These are phyloP conservation scores for Verticillium longisporum DNA, from an alignment of 2,329 filamentous ascomycete genomes.

Conservation along the genomic window DNA sequence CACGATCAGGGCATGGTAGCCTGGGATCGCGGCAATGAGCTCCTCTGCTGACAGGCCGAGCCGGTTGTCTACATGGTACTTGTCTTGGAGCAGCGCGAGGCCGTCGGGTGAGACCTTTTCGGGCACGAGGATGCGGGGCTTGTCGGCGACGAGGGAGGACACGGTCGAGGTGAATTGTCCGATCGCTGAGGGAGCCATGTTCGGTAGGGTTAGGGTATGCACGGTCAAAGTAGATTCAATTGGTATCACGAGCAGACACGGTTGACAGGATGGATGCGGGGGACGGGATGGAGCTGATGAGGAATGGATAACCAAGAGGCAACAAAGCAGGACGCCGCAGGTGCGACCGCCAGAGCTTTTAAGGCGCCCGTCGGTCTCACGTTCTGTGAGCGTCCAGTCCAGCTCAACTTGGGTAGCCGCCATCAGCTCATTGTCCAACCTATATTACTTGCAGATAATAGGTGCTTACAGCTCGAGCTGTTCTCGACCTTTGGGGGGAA, in stretches of 20 bases:
- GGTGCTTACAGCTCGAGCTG: not conserved
- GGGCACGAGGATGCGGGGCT: conserved; percentile 58
- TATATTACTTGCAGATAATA: not conserved
- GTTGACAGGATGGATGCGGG: not conserved
- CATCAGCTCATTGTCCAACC: not conserved
- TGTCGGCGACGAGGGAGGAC: conserved; percentile 10
- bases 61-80: conserved; percentile 64
- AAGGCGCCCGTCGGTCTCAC: not conserved
- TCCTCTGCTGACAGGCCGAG: conserved; percentile 56
- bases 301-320: not conserved
- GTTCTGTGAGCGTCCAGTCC: not conserved
- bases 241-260: not conserved
- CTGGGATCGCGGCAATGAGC: conserved; percentile 58
- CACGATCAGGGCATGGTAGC: conserved; percentile 71
- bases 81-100: conserved; percentile 57
- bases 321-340: not conserved
- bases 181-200: conserved; percentile 18
- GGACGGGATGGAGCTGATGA: not conserved
- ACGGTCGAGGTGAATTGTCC: conserved; percentile 11
- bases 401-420: not conserved
- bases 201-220: not conserved
- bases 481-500: not conserved
- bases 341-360: not conserved
- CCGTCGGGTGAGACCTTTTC: conserved; percentile 79
- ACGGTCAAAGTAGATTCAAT: not conserved